Conservation (phyloP, 768 basidiomycete genomes). For the Hericium rajendrae region DNA sequence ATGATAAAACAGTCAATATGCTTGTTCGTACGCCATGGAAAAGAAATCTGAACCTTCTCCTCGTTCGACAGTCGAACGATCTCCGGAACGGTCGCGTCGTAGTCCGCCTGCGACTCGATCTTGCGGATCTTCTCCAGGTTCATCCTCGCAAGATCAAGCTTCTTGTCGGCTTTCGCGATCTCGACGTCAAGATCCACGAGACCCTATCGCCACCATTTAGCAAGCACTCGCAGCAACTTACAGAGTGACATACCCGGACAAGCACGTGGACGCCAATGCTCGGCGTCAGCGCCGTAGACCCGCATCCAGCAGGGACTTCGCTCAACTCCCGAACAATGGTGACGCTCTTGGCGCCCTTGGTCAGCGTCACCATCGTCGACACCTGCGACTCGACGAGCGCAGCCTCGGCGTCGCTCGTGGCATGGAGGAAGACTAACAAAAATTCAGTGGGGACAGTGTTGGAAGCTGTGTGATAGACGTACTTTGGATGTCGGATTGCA, state of each 20-base stretch:
- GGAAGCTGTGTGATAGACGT: conserved; percentile 15
- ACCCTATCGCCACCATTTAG: conserved; percentile 40
- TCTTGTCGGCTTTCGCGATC: conserved; percentile 86
- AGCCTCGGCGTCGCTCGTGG: conserved; percentile 53
- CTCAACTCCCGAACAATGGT: conserved; percentile 51
- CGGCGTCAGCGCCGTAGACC: conserved; percentile 68
- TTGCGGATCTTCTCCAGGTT: conserved; percentile 73
- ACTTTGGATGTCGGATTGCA: conserved; percentile 82
- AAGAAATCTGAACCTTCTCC: conserved; percentile 55
- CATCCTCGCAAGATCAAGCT: conserved; percentile 59
- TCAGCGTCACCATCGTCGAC: conserved; percentile 68
- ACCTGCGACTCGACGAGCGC: conserved; percentile 62
- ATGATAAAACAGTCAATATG: not conserved
- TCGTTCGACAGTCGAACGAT: conserved; percentile 65
- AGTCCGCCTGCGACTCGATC: conserved; percentile 61
- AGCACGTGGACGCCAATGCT: conserved; percentile 73
- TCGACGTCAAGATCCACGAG: conserved; percentile 85
- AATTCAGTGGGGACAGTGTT: conserved; percentile 2
- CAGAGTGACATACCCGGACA: conserved; percentile 53
- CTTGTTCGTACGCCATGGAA: conserved; percentile 1
- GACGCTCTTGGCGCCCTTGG: conserved; percentile 79
- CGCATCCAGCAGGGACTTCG: conserved; percentile 85
- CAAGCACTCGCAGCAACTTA: not conserved
- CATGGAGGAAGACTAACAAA: conserved; percentile 64
- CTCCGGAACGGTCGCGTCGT: conserved; percentile 70